Percentiles rank a stretch among this genome's conserved stretches.
Conservation (phyloP, 495 filamentous ascomycete genomes). For the Talaromyces wortmannii region DNA sequence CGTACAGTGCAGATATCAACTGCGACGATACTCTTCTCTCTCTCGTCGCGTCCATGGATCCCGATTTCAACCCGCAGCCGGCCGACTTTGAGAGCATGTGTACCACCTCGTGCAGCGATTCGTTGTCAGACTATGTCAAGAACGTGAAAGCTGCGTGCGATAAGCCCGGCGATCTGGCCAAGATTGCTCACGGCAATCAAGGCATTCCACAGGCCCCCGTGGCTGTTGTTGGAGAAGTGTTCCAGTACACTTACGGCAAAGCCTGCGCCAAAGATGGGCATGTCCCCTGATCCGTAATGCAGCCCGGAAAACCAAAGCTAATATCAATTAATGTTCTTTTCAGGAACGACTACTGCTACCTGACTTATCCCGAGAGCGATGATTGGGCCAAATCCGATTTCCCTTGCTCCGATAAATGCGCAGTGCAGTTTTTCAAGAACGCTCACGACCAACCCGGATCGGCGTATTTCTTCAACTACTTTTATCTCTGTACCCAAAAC, state of each 20-base stretch:
- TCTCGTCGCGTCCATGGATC: slow-evolving; percentile 18
- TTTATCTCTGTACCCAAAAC: slow-evolving; percentile 9
- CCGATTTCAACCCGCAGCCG: not conserved
- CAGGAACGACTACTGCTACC: slow-evolving; percentile 18
- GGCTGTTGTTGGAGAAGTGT: slow-evolving; percentile 16
- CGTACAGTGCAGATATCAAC: slow-evolving; percentile 21
- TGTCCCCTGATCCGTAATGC: not conserved
- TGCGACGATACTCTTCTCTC: slow-evolving; percentile 19
- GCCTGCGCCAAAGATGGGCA: slow-evolving; percentile 14
- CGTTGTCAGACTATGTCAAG: slow-evolving; percentile 17
- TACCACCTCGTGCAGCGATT: slow-evolving; percentile 19
- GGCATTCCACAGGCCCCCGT: slow-evolving; percentile 9
- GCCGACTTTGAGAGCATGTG: slow-evolving; percentile 17
- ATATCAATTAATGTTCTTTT: not conserved
- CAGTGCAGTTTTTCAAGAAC: slow-evolving; percentile 16
- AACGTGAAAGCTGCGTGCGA: slow-evolving; percentile 17
- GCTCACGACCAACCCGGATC: slow-evolving; percentile 19
- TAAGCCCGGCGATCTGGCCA: slow-evolving; percentile 17
- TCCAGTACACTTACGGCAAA: slow-evolving; percentile 20
- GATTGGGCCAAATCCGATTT: slow-evolving; percentile 13
- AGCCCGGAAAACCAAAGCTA: too few relatives aligned
- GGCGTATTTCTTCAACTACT: slow-evolving; percentile 15
- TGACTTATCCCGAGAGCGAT: slow-evolving; percentile 10
- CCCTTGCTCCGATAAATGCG: slow-evolving; percentile 17
- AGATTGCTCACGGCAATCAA: slow-evolving; percentile 1